Conservation (phyloP, 768 basidiomycete species). For the Mycena filopes region DNA sequence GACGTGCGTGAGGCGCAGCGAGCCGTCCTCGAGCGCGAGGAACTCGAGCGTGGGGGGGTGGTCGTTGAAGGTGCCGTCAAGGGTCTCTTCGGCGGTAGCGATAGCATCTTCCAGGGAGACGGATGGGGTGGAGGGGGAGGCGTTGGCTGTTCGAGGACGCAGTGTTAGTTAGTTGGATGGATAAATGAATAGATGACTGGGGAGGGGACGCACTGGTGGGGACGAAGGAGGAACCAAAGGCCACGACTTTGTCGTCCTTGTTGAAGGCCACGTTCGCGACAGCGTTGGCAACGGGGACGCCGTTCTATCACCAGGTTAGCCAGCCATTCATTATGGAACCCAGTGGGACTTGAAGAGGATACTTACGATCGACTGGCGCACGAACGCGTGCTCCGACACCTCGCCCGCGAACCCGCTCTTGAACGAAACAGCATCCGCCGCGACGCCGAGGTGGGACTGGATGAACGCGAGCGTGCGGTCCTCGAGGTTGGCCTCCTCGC, state of each 20-base stretch:
- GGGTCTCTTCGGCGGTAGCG: constrained; percentile 41
- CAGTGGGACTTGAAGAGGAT: background rate
- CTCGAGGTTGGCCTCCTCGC: constrained; percentile 37
- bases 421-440: constrained; percentile 38
- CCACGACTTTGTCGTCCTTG: constrained; percentile 33
- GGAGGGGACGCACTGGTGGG: constrained; percentile 34
- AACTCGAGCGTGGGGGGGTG: constrained; percentile 45
- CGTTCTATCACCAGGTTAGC: constrained; percentile 40
- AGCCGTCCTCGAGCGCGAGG: constrained; percentile 43
- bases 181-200: background rate
- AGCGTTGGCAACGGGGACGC: constrained; percentile 44
- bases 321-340: background rate
- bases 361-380: constrained; percentile 44
- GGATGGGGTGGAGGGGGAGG: constrained; percentile 39
- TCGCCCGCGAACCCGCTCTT: constrained; percentile 36
- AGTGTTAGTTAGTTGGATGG: too few species aligned
- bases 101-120: constrained; percentile 46
- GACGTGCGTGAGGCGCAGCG: constrained; percentile 44
- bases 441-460: constrained; percentile 38
- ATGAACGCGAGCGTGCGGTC: constrained; percentile 45
- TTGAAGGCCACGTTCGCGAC: constrained; percentile 39
- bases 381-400: constrained; percentile 40
- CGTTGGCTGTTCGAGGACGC: too few species aligned
- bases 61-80: constrained; percentile 43
- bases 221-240: constrained; percentile 35